Evolutionary conservation across 129 eudicot species (phyloP).

Genomic region (Solidago caesia): DNA sequence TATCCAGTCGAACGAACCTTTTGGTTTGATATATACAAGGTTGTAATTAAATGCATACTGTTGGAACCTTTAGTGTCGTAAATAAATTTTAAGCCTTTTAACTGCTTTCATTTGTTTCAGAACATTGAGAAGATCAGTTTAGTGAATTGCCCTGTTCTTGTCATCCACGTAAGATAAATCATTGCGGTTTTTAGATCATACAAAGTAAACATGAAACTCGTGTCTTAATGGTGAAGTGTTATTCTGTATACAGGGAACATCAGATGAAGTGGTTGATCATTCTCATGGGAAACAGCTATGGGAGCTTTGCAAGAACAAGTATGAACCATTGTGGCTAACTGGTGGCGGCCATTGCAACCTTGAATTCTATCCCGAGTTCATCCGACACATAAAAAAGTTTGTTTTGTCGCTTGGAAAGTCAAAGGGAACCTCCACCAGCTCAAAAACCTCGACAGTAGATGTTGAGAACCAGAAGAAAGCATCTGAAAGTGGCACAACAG

Average conservation of each 20-base stretch:
- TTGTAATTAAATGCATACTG: slow-evolving; percentile 15
- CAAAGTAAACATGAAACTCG: not conserved
- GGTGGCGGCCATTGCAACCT: slow-evolving; percentile 97
- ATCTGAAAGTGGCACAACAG: slow-evolving; percentile 46
- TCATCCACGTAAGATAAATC: slow-evolving; percentile 64
- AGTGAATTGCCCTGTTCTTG: slow-evolving; percentile 77
- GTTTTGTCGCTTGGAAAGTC: slow-evolving; percentile 58
- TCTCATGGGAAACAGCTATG: slow-evolving; percentile 90
- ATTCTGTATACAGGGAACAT: slow-evolving; percentile 58
- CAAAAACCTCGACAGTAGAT: slow-evolving; percentile 39
- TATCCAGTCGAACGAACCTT: slow-evolving; percentile 81
- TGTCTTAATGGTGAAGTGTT: not conserved
- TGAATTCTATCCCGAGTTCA: slow-evolving; percentile 77
- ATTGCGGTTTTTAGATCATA: too few species aligned
- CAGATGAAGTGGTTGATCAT: slow-evolving; percentile 87
- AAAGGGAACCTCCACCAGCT: slow-evolving; percentile 41
- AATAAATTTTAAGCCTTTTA: slow-evolving; percentile 1
- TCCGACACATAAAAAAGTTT: slow-evolving; percentile 58
- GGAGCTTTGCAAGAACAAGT: slow-evolving; percentile 83
- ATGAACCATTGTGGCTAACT: slow-evolving; percentile 80
- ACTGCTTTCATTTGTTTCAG: slow-evolving; percentile 38
- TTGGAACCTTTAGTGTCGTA: not conserved
- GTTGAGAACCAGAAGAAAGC: slow-evolving; percentile 46
- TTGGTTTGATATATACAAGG: slow-evolving; percentile 98
- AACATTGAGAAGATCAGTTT: slow-evolving; percentile 72